Evolutionary conservation across 164 flowering plant species (phyloP).

Genomic region (Protea cynaroides): DNA sequence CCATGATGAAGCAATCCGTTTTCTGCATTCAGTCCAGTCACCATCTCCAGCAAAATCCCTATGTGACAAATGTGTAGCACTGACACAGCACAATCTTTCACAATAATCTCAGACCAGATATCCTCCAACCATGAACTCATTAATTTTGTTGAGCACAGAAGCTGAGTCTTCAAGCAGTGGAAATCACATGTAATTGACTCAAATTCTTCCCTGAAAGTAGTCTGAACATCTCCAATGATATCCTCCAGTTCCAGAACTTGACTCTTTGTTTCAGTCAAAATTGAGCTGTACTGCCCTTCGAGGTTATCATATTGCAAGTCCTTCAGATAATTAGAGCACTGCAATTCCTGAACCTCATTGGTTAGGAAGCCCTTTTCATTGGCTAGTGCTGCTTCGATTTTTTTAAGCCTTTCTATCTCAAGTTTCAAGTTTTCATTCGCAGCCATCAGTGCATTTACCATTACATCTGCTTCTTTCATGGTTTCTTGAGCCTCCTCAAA

Average conservation of each 20-base stretch:
- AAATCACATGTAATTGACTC: constrained; percentile 39
- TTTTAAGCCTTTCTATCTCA: constrained; percentile 44
- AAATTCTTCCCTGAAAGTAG: constrained; percentile 30
- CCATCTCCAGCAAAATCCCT: constrained; percentile 81
- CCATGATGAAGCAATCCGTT: constrained; percentile 83
- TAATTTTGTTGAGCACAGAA: constrained; percentile 37
- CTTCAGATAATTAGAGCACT: constrained; percentile 30
- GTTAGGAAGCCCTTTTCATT: constrained; percentile 37
- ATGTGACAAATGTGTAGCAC: constrained; percentile 85
- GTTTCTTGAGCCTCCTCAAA: constrained; percentile 80
- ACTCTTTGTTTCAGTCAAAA: constrained; percentile 29
- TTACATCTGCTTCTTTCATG: constrained; percentile 72
- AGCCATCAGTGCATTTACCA: constrained; percentile 66
- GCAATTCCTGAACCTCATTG: constrained; percentile 43
- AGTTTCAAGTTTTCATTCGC: constrained; percentile 69
- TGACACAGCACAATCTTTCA: constrained; percentile 78
- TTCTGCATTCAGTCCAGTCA: constrained; percentile 74
- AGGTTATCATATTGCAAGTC: constrained; percentile 38
- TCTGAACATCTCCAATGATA: constrained; percentile 28
- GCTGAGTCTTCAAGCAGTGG: constrained; percentile 35
- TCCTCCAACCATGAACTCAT: constrained; percentile 67
- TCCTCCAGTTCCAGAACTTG: constrained; percentile 48
- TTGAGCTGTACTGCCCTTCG: constrained; percentile 35
- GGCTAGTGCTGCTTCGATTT: constrained; percentile 22
- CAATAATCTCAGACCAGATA: constrained; percentile 79